These are phyloP conservation scores for Aspergillus cavernicola DNA, from an alignment of 495 filamentous ascomycete species.

Conservation along the genomic window DNA sequence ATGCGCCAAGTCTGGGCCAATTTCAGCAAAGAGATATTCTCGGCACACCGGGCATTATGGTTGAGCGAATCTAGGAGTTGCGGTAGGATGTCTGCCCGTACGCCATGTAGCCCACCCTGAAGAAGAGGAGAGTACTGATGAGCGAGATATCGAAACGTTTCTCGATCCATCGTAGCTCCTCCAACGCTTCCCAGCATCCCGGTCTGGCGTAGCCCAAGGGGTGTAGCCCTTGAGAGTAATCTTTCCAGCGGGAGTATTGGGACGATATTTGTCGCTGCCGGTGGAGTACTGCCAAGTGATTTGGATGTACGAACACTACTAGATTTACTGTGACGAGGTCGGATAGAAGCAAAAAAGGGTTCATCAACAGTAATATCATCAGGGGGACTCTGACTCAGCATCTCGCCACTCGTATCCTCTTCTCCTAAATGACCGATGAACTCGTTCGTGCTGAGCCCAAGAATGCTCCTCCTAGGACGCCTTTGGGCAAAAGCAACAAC, in stretches of 20 bases:
- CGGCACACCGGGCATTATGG: constrained; percentile 59
- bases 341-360: constrained; percentile 51
- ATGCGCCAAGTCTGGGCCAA: constrained; percentile 75
- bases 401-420: constrained; percentile 37
- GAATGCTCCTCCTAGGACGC: constrained; percentile 38
- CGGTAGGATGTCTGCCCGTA: constrained; percentile 38
- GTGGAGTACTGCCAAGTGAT: constrained; percentile 53
- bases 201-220: constrained; percentile 53
- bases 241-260: constrained; percentile 58
- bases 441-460: constrained; percentile 32
- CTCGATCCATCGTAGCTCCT: constrained; percentile 46
- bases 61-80: constrained; percentile 53
- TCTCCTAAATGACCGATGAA: constrained; percentile 33
- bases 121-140: constrained; percentile 51
- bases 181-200: constrained; percentile 60
- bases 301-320: constrained; percentile 34
- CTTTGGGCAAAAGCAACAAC: constrained; percentile 48
- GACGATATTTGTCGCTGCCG: constrained; percentile 43
- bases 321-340: constrained; percentile 36
- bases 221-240: constrained; percentile 51
- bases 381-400: constrained; percentile 60
- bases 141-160: constrained; percentile 57
- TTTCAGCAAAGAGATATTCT: constrained; percentile 55
- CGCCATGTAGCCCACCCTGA: constrained; percentile 15
- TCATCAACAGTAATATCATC: constrained; percentile 60